Percentiles rank a stretch among this genome's conserved stretches.
These are phyloP conservation scores for Chrysosporium queenslandicum DNA, from an alignment of 2,329 filamentous ascomycete genomes.

Conservation along the genomic window DNA sequence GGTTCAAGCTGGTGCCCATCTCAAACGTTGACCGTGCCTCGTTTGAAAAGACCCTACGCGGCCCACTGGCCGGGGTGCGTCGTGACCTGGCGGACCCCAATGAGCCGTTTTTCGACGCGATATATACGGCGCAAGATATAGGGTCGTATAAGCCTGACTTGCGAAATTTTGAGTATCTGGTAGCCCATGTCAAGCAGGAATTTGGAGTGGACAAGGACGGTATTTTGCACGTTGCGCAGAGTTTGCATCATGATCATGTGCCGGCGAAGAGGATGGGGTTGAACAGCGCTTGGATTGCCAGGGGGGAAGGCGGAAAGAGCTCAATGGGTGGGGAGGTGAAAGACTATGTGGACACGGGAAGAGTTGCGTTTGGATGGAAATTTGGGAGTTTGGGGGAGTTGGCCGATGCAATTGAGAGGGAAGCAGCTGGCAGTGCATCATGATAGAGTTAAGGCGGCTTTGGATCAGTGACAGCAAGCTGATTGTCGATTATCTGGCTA, in stretches of 20 bases:
- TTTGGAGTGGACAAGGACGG: constrained; percentile 49
- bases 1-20: constrained; percentile 47
- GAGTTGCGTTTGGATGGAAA: constrained; percentile 43
- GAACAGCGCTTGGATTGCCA: constrained; percentile 55
- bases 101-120: constrained; percentile 46
- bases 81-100: not conserved
- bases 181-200: constrained; percentile 44
- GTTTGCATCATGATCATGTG: constrained; percentile 56
- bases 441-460: too few relatives aligned
- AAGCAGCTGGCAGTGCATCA: not conserved
- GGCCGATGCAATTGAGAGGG: constrained; percentile 41
- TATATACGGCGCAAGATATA: constrained; percentile 62
- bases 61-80: constrained; percentile 42
- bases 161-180: constrained; percentile 57
- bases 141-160: constrained; percentile 60
- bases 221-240: constrained; percentile 60
- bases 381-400: constrained; percentile 52
- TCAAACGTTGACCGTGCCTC: constrained; percentile 49
- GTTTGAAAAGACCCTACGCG: constrained; percentile 40
- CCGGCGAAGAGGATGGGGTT: constrained; percentile 53
- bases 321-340: constrained; percentile 39
- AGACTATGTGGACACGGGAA: constrained; percentile 22
- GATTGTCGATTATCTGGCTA: too few relatives aligned
- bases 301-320: constrained; percentile 31
- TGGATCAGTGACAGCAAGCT: too few relatives aligned